phyloP scores from a whole-genome alignment of 2,329 filamentous ascomycete species.

The Sporothrix inflata region DNA sequence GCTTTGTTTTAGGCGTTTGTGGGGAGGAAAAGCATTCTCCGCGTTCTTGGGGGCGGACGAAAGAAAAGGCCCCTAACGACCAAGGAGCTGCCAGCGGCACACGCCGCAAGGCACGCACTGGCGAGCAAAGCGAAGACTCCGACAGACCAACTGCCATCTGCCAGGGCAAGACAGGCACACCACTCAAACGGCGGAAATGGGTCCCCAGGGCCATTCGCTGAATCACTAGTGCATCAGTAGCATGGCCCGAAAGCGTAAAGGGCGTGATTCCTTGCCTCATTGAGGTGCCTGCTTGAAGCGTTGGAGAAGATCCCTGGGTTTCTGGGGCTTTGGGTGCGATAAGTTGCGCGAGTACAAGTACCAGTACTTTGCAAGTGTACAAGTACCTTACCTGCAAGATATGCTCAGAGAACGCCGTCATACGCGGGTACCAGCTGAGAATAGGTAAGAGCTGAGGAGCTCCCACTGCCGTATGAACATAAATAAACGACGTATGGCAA shows the following conservation, averaged over 20 bases:
- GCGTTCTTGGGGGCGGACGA: background rate
- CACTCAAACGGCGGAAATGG: background rate
- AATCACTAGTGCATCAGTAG: slow-evolving; percentile 23
- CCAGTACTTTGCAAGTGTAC: too few relatives aligned
- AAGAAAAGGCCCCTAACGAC: background rate
- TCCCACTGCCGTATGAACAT: too few relatives aligned
- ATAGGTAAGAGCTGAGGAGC: too few relatives aligned
- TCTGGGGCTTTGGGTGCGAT: background rate
- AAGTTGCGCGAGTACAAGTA: too few relatives aligned
- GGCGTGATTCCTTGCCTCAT: slow-evolving; percentile 10
- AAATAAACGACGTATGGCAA: background rate
- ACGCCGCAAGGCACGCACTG: background rate
- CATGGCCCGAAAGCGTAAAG: background rate
- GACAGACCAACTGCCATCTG: background rate
- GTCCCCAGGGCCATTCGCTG: background rate
- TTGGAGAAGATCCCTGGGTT: slow-evolving; percentile 8
- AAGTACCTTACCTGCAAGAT: too few relatives aligned
- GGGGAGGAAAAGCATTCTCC: slow-evolving; percentile 24
- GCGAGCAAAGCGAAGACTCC: too few relatives aligned
- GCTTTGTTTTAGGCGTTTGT: slow-evolving; percentile 8
- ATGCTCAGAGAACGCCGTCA: background rate
- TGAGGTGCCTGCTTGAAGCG: background rate
- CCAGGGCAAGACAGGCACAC: background rate
- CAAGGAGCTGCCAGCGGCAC: background rate
- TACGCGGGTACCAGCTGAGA: too few relatives aligned